phyloP scores from a whole-genome alignment of 2,329 filamentous ascomycete genomes.

The Helotiales sp. region DNA sequence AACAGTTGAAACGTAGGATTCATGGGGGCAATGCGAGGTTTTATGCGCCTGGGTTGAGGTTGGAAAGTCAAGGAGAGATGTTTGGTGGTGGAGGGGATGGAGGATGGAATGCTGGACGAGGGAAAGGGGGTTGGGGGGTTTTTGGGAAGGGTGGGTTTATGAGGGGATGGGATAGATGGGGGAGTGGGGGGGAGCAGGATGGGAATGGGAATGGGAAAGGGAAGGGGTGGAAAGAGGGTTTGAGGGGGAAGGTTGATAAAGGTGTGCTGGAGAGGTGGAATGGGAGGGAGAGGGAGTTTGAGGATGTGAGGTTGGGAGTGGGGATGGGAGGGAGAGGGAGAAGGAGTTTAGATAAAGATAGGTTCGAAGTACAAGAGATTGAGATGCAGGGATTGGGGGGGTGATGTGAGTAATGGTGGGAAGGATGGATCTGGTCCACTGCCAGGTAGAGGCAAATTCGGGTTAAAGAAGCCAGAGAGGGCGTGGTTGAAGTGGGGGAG shows the following conservation, averaged over 20 bases:
- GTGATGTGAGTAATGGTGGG: neutral
- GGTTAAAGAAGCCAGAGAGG: neutral
- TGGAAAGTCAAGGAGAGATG: too few species aligned
- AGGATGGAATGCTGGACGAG: neutral
- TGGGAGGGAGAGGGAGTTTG: neutral
- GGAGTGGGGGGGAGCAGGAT: too few species aligned
- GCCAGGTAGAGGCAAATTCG: too few species aligned
- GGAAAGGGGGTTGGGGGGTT: neutral
- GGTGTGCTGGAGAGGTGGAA: neutral
- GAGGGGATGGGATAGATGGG: too few species aligned
- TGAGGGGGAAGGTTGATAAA: neutral
- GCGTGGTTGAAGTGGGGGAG: neutral
- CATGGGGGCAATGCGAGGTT: slow-evolving; percentile 17
- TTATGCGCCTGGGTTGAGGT: slow-evolving; percentile 18
- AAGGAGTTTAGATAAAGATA: neutral
- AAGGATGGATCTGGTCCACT: neutral
- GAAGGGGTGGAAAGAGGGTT: neutral
- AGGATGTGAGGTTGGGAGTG: neutral
- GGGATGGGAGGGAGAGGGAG: neutral
- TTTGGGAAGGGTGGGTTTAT: too few species aligned
- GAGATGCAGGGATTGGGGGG: neutral
- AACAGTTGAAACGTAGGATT: slow-evolving; percentile 14
- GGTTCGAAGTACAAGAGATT: neutral
- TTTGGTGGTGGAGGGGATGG: neutral
- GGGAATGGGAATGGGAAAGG: neutral